These are phyloP conservation scores for Vigna nakashimae DNA, from an alignment of 306 rosid genomes.

Conservation along the genomic window DNA sequence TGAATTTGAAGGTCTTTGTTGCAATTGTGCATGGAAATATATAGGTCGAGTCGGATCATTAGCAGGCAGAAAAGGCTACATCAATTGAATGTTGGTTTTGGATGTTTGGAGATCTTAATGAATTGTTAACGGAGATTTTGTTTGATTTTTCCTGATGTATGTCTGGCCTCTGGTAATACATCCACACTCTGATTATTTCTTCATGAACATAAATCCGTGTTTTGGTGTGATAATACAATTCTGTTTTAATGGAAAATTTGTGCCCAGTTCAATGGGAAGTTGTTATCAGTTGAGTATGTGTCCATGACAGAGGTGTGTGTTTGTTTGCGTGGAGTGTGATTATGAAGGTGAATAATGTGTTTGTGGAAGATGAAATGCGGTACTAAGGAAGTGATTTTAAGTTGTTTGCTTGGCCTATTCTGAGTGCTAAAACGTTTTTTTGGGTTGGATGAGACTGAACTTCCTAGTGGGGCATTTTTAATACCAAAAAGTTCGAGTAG, in stretches of 20 bases:
- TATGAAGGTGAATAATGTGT: not conserved
- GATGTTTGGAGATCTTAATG: slow-evolving; percentile 17
- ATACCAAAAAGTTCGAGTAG: not conserved
- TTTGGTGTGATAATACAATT: not conserved
- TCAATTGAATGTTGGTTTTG: slow-evolving; percentile 15
- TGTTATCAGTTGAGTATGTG: slow-evolving; percentile 8
- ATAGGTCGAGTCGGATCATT: slow-evolving; percentile 1
- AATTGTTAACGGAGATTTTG: not conserved
- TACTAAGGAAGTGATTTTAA: not conserved
- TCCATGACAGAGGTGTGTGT: slow-evolving; percentile 12
- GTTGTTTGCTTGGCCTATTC: not conserved
- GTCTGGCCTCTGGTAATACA: not conserved
- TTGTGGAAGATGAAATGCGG: slow-evolving; percentile 14
- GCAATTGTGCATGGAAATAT: not conserved
- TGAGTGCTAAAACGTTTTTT: not conserved
- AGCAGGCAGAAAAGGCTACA: not conserved
- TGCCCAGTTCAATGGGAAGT: not conserved
- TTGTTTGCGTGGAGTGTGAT: not conserved
- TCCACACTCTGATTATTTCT: not conserved
- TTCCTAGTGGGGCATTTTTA: not conserved
- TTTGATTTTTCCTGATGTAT: slow-evolving; percentile 4
- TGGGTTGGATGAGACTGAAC: not conserved
- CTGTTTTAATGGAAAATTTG: not conserved
- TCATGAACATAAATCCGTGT: not conserved
- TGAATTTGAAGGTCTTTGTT: not conserved